Evolutionary conservation across 2,329 filamentous ascomycete genomes (phyloP), one percentile per base, ranked within the genome.

Genomic region (Stagonosporopsis vannaccii): DNA sequence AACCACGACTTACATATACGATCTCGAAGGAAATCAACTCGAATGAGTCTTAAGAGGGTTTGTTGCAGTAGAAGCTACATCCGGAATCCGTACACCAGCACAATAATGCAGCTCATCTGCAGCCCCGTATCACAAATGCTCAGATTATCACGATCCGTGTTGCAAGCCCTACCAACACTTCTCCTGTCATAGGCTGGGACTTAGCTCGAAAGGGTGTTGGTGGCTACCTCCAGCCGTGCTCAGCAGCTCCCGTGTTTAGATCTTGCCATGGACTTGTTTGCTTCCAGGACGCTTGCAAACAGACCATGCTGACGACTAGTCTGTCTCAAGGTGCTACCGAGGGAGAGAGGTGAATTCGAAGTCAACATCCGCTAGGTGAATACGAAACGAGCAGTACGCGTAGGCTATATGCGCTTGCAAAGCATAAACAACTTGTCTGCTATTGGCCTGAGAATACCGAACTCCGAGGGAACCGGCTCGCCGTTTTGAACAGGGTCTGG

Each of bases 401-500:
- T 49, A 49, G 51, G 40, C 51, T 45, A 40, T 49, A 55, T 55
- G 32, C 33, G 22, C 11, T 35, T 5, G 32, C 25, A 39, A 37
- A 36, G 32, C 19, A 50, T 33, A 15, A 26, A 39, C 12, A 39
- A n/a, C 19, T 30, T 15, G 19, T 19, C 19, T 44, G 6, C 25
- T 13, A 49, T 49, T 54, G 51, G 39, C 23, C 23, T 44, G 19
- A 23, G 32, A 44, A 23, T 54, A 17, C 44, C 37, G 51, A 54
- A 28, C 35, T 13, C 39, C 51, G 51, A 55, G 51, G 45, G 6
- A 35, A 49, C 32, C 45, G 51, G 45, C 25, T 28, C n/a, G 37
- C 33, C 39, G 26, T 35, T 41, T 26, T n/a, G 12, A 43, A 9
- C 22, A 30, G 15, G 36, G 15, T 42, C 23, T 28, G 40, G 6